A percentile compares a stretch with the other conserved stretches of the same genome.
Conservation (phyloP, 495 filamentous ascomycete species). For the Achaetomiella virescens region DNA sequence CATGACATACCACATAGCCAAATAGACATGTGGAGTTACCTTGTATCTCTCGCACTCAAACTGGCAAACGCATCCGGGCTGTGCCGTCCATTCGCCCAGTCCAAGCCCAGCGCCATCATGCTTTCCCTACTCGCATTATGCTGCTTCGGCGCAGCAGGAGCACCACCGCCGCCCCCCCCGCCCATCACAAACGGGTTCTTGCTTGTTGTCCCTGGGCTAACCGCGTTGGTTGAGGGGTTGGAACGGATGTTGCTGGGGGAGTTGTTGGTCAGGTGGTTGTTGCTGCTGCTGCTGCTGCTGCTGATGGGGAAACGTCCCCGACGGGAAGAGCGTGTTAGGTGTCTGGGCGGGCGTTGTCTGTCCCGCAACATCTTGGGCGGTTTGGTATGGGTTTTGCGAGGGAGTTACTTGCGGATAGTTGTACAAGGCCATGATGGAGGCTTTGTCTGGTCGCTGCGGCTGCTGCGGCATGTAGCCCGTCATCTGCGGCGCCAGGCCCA, state of each 20-base stretch:
- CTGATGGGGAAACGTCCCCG: constrained; percentile 19
- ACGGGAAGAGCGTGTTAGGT: constrained; percentile 15
- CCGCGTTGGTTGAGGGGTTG: constrained; percentile 11
- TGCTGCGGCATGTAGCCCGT: constrained; percentile 26
- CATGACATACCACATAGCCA: background rate
- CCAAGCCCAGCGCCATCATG: constrained; percentile 65
- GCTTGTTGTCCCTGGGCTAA: constrained; percentile 27
- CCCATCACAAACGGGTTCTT: constrained; percentile 44
- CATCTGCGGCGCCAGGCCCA: constrained; percentile 16
- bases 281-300: constrained; percentile 22
- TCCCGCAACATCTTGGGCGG: constrained; percentile 5
- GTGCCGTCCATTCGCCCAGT: constrained; percentile 71
- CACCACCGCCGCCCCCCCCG: constrained; percentile 9
- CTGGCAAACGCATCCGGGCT: constrained; percentile 97
- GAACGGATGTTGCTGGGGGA: constrained; percentile 14
- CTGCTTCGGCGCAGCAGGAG: constrained; percentile 18
- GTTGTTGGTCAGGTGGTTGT: constrained; percentile 14
- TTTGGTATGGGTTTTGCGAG: constrained; percentile 30
- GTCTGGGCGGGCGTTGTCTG: constrained; percentile 16
- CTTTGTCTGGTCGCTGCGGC: constrained; percentile 57
- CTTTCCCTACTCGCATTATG: constrained; percentile 81
- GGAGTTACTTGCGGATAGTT: constrained; percentile 69
- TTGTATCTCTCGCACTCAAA: constrained; percentile 57
- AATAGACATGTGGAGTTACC: constrained; percentile 5
- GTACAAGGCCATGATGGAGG: constrained; percentile 82